A percentile compares a stretch with the other conserved stretches of the same genome.
phyloP scores from a whole-genome alignment of 2,329 filamentous ascomycete species.

The Alternaria viburni region DNA sequence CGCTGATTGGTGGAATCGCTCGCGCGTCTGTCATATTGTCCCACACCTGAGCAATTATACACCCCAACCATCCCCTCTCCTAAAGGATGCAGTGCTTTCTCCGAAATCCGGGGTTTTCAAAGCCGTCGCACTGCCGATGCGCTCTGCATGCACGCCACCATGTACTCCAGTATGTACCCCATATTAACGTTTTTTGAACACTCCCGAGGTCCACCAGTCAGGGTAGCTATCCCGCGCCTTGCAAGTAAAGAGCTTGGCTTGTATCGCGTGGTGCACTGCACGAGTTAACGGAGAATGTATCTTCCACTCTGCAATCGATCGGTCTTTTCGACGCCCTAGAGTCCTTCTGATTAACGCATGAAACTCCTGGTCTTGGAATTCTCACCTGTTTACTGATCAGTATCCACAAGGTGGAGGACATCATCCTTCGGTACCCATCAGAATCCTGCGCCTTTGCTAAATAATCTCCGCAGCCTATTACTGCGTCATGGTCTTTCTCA shows the following conservation, averaged over 20 bases:
- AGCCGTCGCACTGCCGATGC: constrained; percentile 1
- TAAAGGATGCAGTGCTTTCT: background rate
- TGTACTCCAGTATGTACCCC: constrained; percentile 1
- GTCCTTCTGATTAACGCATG: background rate
- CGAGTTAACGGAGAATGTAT: background rate
- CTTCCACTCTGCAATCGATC: background rate
- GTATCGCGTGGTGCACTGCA: background rate
- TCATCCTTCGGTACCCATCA: background rate
- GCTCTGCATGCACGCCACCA: background rate
- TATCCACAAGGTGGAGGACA: background rate
- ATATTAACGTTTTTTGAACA: background rate
- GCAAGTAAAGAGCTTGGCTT: background rate
- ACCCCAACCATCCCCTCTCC: background rate
- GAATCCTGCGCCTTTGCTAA: background rate
- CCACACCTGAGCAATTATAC: background rate
- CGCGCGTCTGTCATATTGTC: background rate
- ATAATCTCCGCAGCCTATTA: background rate
- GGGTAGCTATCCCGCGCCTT: background rate
- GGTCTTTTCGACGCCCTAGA: background rate
- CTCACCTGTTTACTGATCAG: background rate
- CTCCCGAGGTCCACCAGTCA: constrained; percentile 1
- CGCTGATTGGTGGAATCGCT: constrained; percentile 11
- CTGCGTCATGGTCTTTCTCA: background rate
- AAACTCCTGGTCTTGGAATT: background rate
- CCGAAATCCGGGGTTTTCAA: constrained; percentile 2